Evolutionary conservation across 2,329 filamentous ascomycete species (phyloP), one percentile per base, ranked within the genome.

Genomic region (Fusarium neocosmosporiellum): DNA sequence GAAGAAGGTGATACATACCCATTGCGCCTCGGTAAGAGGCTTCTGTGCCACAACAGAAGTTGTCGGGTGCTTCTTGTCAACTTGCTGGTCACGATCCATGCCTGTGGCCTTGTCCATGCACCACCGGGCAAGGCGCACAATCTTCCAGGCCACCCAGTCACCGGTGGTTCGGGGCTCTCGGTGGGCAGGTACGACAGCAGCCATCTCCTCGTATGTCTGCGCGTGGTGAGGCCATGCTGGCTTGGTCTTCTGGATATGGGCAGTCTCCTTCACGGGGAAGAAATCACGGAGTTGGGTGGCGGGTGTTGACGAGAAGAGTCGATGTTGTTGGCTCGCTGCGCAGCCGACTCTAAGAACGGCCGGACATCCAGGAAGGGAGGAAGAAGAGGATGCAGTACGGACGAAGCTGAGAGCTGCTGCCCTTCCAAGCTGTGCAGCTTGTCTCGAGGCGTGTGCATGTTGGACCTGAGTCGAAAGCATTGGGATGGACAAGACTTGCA

Each of bases 31-130:
- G 0, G 90, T 96, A 86, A 97, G 78, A 80, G 91, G 84, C 86
- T 89, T 84, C 60, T 89, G 78, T 65, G 88, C 86, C 24, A 80
- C 78, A 10, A 89, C 77, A 7, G 88, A 83, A 4, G 87, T 90
- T 0, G 89, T 91, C 9, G 89, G 89, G 67, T 88, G 81, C 72
- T 81, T 83, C 80, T 86, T 88, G 77, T 90, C 87, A 34, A 87
- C 88, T 71, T 93, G 88, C 79, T 98, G 94, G 34, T 90, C 91
- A 75, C 94, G 93, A 39, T 81, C 82, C 83, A 90, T 86, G 14
- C 95, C 94, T 0, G 95, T 98, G 18, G 88, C 93, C 37, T 92
- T 83, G 80, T 98, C 96, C 83, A 97, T 94, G 11, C 90, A 90
- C 87, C 90, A 96, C 58, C 96, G 89, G 41, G 95, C 88, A 24